Conservation (phyloP, 2,329 filamentous ascomycete species). For the Penicillium griseofulvum region DNA sequence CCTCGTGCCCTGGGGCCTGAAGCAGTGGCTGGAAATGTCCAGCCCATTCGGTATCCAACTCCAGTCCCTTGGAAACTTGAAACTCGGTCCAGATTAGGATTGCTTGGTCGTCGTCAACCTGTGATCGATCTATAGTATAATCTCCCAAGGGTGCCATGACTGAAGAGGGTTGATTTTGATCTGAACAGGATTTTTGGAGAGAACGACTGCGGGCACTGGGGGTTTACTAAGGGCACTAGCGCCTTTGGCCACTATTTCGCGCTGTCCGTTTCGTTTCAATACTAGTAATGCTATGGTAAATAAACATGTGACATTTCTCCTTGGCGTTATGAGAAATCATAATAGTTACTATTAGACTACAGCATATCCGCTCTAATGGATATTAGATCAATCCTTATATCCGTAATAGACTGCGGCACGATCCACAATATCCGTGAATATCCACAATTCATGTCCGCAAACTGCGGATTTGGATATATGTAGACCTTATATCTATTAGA, state of each 20-base stretch:
- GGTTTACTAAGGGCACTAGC: not conserved
- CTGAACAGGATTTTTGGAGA: not conserved
- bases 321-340: too few relatives aligned
- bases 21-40: slow-evolving; percentile 6
- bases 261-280: too few relatives aligned
- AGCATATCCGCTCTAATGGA: too few relatives aligned
- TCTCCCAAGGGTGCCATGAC: not conserved
- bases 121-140: not conserved
- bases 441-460: not conserved
- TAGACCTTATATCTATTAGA: too few relatives aligned
- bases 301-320: too few relatives aligned
- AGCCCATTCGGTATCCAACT: slow-evolving; percentile 1
- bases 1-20: not conserved
- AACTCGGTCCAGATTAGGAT: slow-evolving; percentile 8
- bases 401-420: not conserved
- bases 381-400: too few relatives aligned
- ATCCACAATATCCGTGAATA: not conserved
- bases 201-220: not conserved
- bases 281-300: too few relatives aligned
- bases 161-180: not conserved
- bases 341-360: too few relatives aligned
- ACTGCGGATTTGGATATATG: not conserved
- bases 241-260: too few relatives aligned
- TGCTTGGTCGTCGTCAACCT: not conserved
- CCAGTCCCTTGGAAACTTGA: not conserved